These are phyloP conservation scores for Aspergillus sp. DNA, from an alignment of 2,329 filamentous ascomycete genomes.

Conservation along the genomic window DNA sequence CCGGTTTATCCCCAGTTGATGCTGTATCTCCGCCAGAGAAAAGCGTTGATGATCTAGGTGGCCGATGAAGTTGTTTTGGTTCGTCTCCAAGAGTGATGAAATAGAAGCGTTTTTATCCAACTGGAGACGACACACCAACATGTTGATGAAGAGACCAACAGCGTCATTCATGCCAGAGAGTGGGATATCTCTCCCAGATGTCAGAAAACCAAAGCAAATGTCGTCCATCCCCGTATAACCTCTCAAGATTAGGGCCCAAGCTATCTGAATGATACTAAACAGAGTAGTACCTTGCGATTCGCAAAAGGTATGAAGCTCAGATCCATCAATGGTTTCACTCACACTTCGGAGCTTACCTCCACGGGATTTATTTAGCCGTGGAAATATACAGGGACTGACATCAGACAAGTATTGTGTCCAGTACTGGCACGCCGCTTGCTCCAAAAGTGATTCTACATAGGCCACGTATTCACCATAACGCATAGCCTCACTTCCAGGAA, in stretches of 20 bases:
- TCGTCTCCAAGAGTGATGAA: constrained; percentile 35
- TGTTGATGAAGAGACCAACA: constrained; percentile 51
- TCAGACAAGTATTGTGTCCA: constrained; percentile 33
- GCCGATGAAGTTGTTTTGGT: constrained; percentile 44
- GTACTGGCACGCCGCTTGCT: constrained; percentile 24
- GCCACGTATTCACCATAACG: constrained; percentile 35
- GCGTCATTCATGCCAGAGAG: constrained; percentile 42
- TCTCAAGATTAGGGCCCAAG: constrained; percentile 36
- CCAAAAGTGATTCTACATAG: constrained; percentile 21
- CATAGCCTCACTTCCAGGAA: constrained; percentile 22
- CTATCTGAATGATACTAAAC: constrained; percentile 32
- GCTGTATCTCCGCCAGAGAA: constrained; percentile 46
- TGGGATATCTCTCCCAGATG: constrained; percentile 42
- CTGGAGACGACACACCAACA: constrained; percentile 48
- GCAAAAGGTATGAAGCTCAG: constrained; percentile 24
- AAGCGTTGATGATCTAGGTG: constrained; percentile 47
- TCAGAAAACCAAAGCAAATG: constrained; percentile 38
- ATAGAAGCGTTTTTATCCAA: constrained; percentile 32
- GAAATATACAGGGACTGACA: constrained; percentile 26
- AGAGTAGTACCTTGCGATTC: constrained; percentile 27
- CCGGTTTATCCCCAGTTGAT: constrained; percentile 32
- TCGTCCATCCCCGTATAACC: constrained; percentile 29
- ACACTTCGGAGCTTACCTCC: constrained; percentile 1
- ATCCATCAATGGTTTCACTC: constrained; percentile 20
- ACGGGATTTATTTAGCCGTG: neutral